Base-by-base conservation (phyloP, 768 basidiomycete genomes). In the Clavaria fumosa region DNA sequence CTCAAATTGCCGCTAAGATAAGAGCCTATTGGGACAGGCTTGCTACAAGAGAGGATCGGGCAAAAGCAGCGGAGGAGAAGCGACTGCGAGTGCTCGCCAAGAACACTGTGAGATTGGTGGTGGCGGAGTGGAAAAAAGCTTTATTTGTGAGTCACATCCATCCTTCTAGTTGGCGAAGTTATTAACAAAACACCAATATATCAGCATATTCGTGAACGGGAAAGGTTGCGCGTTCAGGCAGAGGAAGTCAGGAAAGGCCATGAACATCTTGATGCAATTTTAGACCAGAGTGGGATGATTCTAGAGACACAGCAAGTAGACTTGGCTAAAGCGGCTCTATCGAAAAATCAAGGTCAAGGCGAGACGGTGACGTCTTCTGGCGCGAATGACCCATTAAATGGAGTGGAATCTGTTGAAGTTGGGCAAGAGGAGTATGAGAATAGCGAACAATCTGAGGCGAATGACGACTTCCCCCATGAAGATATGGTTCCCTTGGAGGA, bases 261-360 rank as follows among this genome's bases (percentile, higher is more conserved):
- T 43, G 75, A 78, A 44, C 90, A 95, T 56, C 66, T 96, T 15
- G 83, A 91, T 53, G 84, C 80, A 3, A 85, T 96, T 44, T 63
- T 96, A 32, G 74, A 88, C 55, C 81, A 91, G 49, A 91, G 86
- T 23, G 83, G 83, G 0, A 76, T 80, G 34, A 74, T 93, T 40
- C 59, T 95, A 42, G 78, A 82, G 49, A 80, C 84, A 1, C 91
- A 93, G 49, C 76, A 81, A 32, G 64, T 69, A 1, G 81, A 83
- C 47, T 57, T 89, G 31, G 59, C 61, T 1, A 64, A 67, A 35
- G 66, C 63, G 5, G 70, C 66, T 34, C 37, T 56, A n/a, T 60
- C 57, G 21, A n/a, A n/a, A n/a, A n/a, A n/a, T n/a, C n/a, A n/a
- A n/a, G n/a, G n/a, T n/a, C n/a, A n/a, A n/a, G n/a, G n/a, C n/a